Conservation (phyloP, 495 filamentous ascomycete genomes). For the Lepraria neglecta region DNA sequence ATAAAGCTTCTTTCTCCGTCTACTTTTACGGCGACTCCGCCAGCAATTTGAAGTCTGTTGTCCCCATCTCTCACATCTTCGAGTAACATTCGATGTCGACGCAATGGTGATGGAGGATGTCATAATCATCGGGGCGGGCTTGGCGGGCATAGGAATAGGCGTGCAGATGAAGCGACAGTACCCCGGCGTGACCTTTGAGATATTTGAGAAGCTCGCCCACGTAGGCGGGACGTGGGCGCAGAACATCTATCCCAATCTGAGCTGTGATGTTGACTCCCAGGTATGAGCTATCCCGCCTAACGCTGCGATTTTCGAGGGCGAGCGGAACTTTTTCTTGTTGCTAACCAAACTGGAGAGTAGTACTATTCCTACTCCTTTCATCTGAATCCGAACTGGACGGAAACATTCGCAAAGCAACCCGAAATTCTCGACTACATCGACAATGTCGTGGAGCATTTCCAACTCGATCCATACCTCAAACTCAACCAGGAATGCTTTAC, state of each 20-base stretch:
- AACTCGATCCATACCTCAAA: not conserved
- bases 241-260: constrained; percentile 5
- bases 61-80: constrained; percentile 5
- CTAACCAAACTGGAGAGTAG: not conserved
- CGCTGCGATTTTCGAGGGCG: not conserved
- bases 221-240: not conserved
- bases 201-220: not conserved
- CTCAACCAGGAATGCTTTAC: not conserved
- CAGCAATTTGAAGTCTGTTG: not conserved
- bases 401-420: constrained; percentile 4
- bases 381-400: constrained; percentile 3
- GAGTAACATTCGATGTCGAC: not conserved
- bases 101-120: not conserved
- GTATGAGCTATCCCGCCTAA: not conserved
- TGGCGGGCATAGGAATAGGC: constrained; percentile 2
- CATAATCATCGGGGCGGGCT: constrained; percentile 5
- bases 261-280: constrained; percentile 1
- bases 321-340: not conserved
- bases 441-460: constrained; percentile 1
- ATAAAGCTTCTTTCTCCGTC: not conserved
- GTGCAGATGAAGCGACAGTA: constrained; percentile 5
- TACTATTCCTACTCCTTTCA: constrained; percentile 3
- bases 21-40: not conserved
- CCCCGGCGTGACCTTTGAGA: not conserved
- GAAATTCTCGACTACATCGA: constrained; percentile 5